Evolutionary conservation across 371 early-diverging fungal species (phyloP), one percentile per base, ranked within the genome.

Genomic region (Apophysomyces ossiformis): DNA sequence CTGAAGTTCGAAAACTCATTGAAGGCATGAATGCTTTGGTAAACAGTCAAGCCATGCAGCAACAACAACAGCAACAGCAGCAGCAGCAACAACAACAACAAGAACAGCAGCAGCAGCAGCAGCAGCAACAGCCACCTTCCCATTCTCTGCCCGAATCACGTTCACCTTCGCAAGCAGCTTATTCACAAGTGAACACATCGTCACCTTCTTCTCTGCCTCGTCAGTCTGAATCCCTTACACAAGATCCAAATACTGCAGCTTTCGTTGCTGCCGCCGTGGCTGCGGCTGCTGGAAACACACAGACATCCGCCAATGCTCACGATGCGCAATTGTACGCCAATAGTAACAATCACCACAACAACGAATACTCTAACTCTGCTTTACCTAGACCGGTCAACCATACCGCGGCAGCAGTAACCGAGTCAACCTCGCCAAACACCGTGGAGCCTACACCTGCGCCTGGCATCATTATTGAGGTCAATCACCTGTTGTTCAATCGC

Each of bases 1-100:
- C 83, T 61, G 81, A 83, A 67, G 81, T 83, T 13, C 61, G 83
- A 64, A 83, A 83, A 58, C 72, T 83, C 12, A 80, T 83, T 56
- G 83, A 83, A 64, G 77, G 80, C 41, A 83, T 83, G 80, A 82
- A 76, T 65, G 78, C 80, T 15, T 65, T 83, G 12, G 77, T 80
- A 26, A 72, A 71, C 37, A 75, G 71, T 37, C 79, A 76, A 63
- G 64, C 70, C 12, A 64, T 69, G 58, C 77, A 71, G 54, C 81
- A 81, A 45, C 81, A 75, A 59, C 74, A 76, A 35, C 72, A 71
- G 46, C 62, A 72, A 26, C 60, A 61, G 37, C 66, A 65, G 61
- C 74, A 69, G 56, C 75, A 70, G 37, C 76, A 71, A 54, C 74
- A 71, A 41, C 73, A 72, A 56, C 64, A 69, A 46, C 58, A 46